phyloP scores from a whole-genome alignment of 2,329 filamentous ascomycete species.

The Gaeumannomyces tritici region DNA sequence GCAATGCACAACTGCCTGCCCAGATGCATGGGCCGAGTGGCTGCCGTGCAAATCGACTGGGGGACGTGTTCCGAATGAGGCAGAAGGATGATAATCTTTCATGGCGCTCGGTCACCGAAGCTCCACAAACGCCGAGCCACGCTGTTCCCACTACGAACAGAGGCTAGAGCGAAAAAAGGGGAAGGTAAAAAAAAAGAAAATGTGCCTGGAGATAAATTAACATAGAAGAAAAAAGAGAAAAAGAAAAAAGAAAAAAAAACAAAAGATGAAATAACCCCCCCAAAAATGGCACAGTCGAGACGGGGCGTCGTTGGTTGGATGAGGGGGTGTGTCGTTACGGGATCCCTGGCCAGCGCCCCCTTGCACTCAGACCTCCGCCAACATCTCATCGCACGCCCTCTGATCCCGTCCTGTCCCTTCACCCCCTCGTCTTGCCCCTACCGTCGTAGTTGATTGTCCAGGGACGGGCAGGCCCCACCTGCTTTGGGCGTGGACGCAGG shows the following conservation, averaged over 20 bases:
- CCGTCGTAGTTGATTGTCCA: not conserved
- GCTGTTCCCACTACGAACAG: conserved; percentile 16
- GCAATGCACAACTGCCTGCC: not conserved
- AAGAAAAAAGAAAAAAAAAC: not conserved
- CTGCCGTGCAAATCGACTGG: conserved; percentile 4
- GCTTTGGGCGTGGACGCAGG: conserved; percentile 6
- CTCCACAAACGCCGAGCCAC: conserved; percentile 24
- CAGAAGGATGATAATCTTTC: conserved; percentile 24
- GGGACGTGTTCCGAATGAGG: conserved; percentile 20
- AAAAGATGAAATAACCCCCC: too few species aligned
- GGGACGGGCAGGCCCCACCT: conserved; percentile 5
- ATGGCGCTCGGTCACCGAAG: conserved; percentile 35
- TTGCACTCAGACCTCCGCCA: not conserved
- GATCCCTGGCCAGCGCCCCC: conserved; percentile 1
- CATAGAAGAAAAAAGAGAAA: too few species aligned
- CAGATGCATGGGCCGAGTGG: conserved; percentile 3
- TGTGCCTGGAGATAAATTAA: not conserved
- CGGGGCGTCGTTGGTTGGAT: not conserved
- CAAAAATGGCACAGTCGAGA: not conserved
- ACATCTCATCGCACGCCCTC: conserved; percentile 1
- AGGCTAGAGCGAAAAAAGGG: not conserved
- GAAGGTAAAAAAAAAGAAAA: not conserved
- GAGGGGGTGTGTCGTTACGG: conserved; percentile 4
- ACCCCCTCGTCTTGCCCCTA: not conserved
- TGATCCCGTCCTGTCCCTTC: not conserved